phyloP scores from a whole-genome alignment of 2,329 filamentous ascomycete species.

The Kalaharituber pfeilii region DNA sequence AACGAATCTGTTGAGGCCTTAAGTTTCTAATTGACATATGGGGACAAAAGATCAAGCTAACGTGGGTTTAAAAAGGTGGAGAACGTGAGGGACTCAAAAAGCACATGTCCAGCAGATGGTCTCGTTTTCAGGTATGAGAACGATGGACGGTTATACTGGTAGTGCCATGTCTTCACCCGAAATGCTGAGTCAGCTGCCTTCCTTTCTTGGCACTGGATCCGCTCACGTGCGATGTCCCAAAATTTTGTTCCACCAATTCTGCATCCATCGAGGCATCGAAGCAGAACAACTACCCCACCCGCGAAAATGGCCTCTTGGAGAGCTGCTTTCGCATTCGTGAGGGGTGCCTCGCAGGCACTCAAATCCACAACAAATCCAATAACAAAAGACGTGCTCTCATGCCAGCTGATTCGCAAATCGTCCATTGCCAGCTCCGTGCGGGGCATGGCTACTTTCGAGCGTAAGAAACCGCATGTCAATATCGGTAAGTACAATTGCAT shows the following conservation, averaged over 20 bases:
- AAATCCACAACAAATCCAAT: constrained; percentile 12
- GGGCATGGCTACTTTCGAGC: constrained; percentile 42
- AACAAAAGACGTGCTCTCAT: constrained; percentile 15
- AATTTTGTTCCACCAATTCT: background rate
- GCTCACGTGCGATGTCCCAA: background rate
- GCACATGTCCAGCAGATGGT: too few relatives aligned
- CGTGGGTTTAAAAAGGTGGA: too few relatives aligned
- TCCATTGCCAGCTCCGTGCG: constrained; percentile 25
- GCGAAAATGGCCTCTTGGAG: constrained; percentile 23
- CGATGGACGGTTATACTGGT: too few relatives aligned
- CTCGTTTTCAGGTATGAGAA: too few relatives aligned
- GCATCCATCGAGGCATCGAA: background rate
- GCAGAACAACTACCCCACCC: constrained; percentile 3
- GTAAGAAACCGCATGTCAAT: constrained; percentile 94
- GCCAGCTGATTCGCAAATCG: constrained; percentile 12
- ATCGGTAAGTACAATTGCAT: constrained; percentile 46
- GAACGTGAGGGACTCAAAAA: too few relatives aligned
- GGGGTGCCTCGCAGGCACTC: constrained; percentile 17
- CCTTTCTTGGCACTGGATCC: too few relatives aligned
- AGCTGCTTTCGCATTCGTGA: constrained; percentile 17
- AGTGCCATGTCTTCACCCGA: too few relatives aligned
- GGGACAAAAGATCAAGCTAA: too few relatives aligned
- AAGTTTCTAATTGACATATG: too few relatives aligned
- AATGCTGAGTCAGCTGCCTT: too few relatives aligned
- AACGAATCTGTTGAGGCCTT: too few relatives aligned